Conservation (phyloP, 208 protist species). For the Acanthamoeba quina region DNA sequence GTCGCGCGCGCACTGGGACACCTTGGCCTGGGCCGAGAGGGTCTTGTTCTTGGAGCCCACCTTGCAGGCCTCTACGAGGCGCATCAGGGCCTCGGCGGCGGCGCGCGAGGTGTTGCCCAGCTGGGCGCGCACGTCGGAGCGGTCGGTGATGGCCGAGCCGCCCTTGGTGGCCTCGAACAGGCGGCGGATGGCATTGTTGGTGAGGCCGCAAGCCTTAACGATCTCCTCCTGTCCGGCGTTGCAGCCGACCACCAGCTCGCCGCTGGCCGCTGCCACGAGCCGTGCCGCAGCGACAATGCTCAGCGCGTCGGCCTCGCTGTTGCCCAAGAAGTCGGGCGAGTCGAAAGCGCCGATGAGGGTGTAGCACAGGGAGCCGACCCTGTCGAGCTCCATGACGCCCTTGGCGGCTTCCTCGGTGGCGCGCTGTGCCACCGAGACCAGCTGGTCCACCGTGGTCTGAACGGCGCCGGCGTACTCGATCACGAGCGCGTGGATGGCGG, state of each 20-base stretch:
- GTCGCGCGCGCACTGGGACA: slow-evolving; percentile 54
- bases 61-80: slow-evolving; percentile 56
- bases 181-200: background rate
- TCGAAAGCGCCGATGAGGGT: slow-evolving; percentile 14
- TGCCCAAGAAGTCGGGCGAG: slow-evolving; percentile 35
- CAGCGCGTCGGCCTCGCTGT: slow-evolving; percentile 22
- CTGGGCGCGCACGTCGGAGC: slow-evolving; percentile 19
- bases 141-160: slow-evolving; percentile 1
- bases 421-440: slow-evolving; percentile 22
- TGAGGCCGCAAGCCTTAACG: slow-evolving; percentile 6
- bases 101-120: background rate
- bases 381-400: slow-evolving; percentile 72
- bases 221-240: slow-evolving; percentile 59
- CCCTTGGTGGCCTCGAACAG: slow-evolving; percentile 37
- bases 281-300: slow-evolving; percentile 31
- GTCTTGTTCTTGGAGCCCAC: slow-evolving; percentile 60
- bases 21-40: slow-evolving; percentile 41
- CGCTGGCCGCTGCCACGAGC: slow-evolving; percentile 12
- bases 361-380: background rate
- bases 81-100: slow-evolving; percentile 26
- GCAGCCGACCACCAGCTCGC: slow-evolving; percentile 67
- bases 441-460: background rate
- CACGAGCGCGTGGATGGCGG: slow-evolving; percentile 21
- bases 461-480: slow-evolving; percentile 9
- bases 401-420: slow-evolving; percentile 4